phyloP scores from a whole-genome alignment of 345 rosid species.

The Atalantia buxifolia region DNA sequence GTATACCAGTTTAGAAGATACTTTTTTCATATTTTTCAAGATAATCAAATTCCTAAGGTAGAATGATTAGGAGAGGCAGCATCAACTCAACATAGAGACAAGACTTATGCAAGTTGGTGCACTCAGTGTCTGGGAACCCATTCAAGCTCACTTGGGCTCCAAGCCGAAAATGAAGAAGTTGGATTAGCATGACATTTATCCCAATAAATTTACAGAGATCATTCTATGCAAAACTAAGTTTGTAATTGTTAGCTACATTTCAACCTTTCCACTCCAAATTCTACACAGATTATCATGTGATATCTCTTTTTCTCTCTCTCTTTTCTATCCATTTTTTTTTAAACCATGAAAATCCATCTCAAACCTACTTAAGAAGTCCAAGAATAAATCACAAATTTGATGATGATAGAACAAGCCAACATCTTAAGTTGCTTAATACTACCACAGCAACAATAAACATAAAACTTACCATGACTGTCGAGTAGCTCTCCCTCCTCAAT shows the following conservation, averaged over 20 bases:
- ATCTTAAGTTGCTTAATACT: conserved; percentile 1
- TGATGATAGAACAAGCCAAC: background rate
- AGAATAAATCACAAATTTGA: background rate
- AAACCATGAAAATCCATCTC: background rate
- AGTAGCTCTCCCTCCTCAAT: conserved; percentile 99
- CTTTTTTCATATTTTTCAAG: background rate
- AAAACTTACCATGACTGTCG: conserved; percentile 71
- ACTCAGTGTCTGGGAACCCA: background rate
- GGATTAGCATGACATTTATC: background rate
- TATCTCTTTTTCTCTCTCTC: background rate
- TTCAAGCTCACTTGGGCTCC: conserved; percentile 10
- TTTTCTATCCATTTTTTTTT: no score
- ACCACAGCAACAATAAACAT: background rate
- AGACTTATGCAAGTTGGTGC: conserved; percentile 1
- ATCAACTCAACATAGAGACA: background rate
- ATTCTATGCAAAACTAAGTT: background rate
- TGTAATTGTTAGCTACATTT: background rate
- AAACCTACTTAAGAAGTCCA: background rate
- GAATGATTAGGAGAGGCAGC: background rate
- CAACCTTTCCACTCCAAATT: background rate
- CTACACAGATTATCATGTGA: background rate
- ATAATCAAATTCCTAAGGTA: background rate
- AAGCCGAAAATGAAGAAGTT: background rate
- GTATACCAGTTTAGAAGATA: conserved; percentile 10
- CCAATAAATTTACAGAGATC: background rate